Evolutionary conservation across 441 rosid genomes (phyloP), one percentile per base, ranked within the genome.

Genomic region (Populus hybrid): DNA sequence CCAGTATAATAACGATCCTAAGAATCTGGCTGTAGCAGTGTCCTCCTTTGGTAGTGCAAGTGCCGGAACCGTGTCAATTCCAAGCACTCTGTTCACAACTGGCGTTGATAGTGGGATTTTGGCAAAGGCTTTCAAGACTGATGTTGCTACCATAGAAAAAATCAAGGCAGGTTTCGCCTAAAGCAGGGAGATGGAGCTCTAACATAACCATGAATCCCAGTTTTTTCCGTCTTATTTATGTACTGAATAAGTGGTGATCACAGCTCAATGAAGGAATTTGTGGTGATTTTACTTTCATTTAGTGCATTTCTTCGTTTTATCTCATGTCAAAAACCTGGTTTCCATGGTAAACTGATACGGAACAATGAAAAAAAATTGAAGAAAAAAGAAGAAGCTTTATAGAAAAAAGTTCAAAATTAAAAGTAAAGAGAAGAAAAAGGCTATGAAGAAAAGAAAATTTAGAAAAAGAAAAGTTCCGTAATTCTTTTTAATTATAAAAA

Each of bases 1-100:
- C 64, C 84, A 87, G 77, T 79, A 14, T 59, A 87, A 87, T 42
- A 12, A 26, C 7, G 82, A 74, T 5, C 64, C 74, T 2, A 23
- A 67, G 9, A 75, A 73, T 5, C 45, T 59, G 0, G 88, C 86
- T 8, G 1, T 75, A 0, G 90, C 79, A 1, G 6, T 87, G 31
- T 82, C 87, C 0, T 82, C 87, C 72, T 85, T 85, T 9, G 87
- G 87, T 9, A 85, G 87, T 50, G 85, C 88, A 21, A 80, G 71
- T 45, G 77, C 90, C 0, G 88, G 90, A 42, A 82, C 81, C 3
- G 83, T 80, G n/a, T 80, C 82, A 5, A 50, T 85, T 74, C 88
- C 86, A 6, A 16, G 20, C 4, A 65, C 71, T 0, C n/a, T 79
- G 26, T 85, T 85, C 38, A 61, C 73, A 7, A 75, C 83, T 1